A percentile compares a stretch with the other conserved stretches of the same genome.
Conservation (phyloP, 1,139 yeast species). For the Saccharomyces hybrid region DNA sequence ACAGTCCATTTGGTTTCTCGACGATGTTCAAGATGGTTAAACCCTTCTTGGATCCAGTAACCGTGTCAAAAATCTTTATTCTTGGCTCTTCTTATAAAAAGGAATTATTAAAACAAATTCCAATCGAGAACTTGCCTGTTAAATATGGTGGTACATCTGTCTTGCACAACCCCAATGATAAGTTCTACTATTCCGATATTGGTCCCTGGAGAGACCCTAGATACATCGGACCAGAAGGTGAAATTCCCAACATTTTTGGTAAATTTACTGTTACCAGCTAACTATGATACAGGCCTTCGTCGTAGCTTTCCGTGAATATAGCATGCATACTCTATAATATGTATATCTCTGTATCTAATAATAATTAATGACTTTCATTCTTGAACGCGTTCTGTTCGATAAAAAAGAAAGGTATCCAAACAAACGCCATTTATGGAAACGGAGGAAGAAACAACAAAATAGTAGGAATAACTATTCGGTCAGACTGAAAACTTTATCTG, state of each 20-base stretch:
- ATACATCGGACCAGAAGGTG: slow-evolving; percentile 77
- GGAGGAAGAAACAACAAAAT: neutral
- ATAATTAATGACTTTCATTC: neutral
- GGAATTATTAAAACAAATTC: slow-evolving; percentile 83
- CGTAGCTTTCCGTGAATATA: neutral
- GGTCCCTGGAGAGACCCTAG: slow-evolving; percentile 94
- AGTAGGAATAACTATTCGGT: neutral
- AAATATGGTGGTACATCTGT: slow-evolving; percentile 80
- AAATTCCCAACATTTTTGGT: slow-evolving; percentile 49
- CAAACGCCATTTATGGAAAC: neutral
- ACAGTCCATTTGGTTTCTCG: slow-evolving; percentile 93
- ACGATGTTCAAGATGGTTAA: slow-evolving; percentile 83
- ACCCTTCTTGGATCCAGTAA: slow-evolving; percentile 91
- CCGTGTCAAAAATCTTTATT: slow-evolving; percentile 86
- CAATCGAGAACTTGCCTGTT: slow-evolving; percentile 78
- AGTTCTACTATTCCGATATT: slow-evolving; percentile 74
- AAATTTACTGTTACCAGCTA: neutral
- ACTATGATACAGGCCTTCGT: neutral
- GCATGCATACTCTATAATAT: neutral
- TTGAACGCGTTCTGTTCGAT: neutral
- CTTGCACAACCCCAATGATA: slow-evolving; percentile 56
- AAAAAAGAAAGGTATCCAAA: neutral
- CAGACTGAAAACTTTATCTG: neutral
- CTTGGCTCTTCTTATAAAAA: slow-evolving; percentile 68
- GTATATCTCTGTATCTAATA: neutral